These are phyloP conservation scores for Aquanectria penicillioides DNA, from an alignment of 2,329 filamentous ascomycete genomes.

Conservation along the genomic window DNA sequence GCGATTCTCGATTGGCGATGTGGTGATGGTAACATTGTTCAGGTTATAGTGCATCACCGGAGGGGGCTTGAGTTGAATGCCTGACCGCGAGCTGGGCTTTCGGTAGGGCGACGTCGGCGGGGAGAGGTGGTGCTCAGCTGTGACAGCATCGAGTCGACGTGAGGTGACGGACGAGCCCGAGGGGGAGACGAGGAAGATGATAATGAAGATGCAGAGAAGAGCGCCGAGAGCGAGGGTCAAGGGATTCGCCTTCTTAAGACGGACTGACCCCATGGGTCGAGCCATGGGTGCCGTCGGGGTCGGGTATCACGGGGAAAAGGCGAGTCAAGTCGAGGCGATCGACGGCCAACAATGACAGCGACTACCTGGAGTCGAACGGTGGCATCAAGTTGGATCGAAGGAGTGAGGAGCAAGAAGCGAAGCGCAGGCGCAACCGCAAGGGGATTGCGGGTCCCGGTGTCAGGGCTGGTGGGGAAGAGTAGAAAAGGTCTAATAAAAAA, in stretches of 20 bases:
- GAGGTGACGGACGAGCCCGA: conserved; percentile 61
- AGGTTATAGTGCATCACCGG: conserved; percentile 94
- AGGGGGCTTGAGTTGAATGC: conserved; percentile 64
- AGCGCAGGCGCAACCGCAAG: conserved; percentile 16
- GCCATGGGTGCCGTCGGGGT: conserved; percentile 55
- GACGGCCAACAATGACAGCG: conserved; percentile 29
- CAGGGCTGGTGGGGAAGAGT: neutral
- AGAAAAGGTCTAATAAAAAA: conserved; percentile 10
- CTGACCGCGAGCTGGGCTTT: conserved; percentile 50
- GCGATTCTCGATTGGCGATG: conserved; percentile 77
- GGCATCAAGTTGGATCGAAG: conserved; percentile 37
- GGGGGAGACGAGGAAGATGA: conserved; percentile 69
- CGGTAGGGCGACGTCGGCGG: conserved; percentile 55
- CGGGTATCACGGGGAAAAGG: conserved; percentile 14
- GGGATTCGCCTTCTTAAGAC: conserved; percentile 83
- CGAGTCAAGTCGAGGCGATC: conserved; percentile 9
- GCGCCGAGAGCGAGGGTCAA: conserved; percentile 78
- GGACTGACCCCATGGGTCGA: conserved; percentile 70
- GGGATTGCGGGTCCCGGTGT: neutral
- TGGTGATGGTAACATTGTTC: conserved; percentile 90
- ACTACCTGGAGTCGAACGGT: conserved; percentile 33
- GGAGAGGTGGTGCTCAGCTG: conserved; percentile 55
- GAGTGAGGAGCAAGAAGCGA: conserved; percentile 5
- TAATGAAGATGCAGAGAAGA: conserved; percentile 76
- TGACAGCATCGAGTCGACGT: conserved; percentile 57